These are phyloP conservation scores for Cladophialophora bantiana DNA, from an alignment of 2,329 filamentous ascomycete genomes.

Conservation along the genomic window DNA sequence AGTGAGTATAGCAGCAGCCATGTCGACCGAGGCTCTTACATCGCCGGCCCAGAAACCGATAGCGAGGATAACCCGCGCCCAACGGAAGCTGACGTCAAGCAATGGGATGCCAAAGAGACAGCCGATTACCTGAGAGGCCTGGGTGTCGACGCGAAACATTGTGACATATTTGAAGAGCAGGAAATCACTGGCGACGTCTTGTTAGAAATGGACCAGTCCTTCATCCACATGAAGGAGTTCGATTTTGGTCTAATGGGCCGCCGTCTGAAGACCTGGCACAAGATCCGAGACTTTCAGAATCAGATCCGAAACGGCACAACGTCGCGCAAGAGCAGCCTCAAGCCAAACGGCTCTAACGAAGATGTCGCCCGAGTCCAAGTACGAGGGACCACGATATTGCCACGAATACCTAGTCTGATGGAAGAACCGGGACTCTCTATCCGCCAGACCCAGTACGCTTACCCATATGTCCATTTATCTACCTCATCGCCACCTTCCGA, in stretches of 20 bases:
- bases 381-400: conserved; percentile 51
- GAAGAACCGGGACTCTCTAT: conserved; percentile 45
- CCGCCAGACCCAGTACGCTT: conserved; percentile 32
- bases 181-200: conserved; percentile 95
- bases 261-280: conserved; percentile 93
- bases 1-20: conserved; percentile 89
- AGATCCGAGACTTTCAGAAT: conserved; percentile 89
- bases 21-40: conserved; percentile 78
- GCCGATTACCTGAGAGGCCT: conserved; percentile 86
- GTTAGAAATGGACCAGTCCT: conserved; percentile 92
- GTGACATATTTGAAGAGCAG: conserved; percentile 92
- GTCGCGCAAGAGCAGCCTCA: conserved; percentile 43
- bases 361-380: conserved; percentile 53
- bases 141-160: conserved; percentile 87
- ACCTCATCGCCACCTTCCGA: conserved; percentile 21
- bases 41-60: conserved; percentile 92
- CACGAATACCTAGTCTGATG: conserved; percentile 53
- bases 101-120: conserved; percentile 81
- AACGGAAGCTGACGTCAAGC: conserved; percentile 74
- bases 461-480: conserved; percentile 24
- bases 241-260: conserved; percentile 90
- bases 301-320: conserved; percentile 71
- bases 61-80: conserved; percentile 82
- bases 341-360: conserved; percentile 44
- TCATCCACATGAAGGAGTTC: conserved; percentile 93